These are phyloP conservation scores for Phytophthora tubulina DNA, from an alignment of 352 stramenopile genomes.

Conservation along the genomic window DNA sequence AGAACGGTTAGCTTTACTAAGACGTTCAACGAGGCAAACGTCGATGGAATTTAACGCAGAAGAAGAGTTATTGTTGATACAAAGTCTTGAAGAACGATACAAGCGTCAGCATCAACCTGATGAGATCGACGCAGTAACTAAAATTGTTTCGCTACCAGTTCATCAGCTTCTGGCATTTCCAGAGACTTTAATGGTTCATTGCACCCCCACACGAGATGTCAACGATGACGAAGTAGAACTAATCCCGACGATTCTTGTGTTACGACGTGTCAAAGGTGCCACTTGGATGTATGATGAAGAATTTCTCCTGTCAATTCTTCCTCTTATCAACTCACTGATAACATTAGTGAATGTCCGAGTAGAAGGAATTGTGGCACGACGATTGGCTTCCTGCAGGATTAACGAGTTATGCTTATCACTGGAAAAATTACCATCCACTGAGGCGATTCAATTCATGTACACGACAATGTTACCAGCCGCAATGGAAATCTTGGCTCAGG, in stretches of 20 bases:
- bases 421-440: slow-evolving; percentile 24
- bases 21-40: neutral
- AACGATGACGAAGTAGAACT: slow-evolving; percentile 32
- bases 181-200: slow-evolving; percentile 38
- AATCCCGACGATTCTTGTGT: slow-evolving; percentile 45
- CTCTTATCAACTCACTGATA: slow-evolving; percentile 58
- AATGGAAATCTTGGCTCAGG: slow-evolving; percentile 43
- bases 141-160: neutral
- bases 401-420: slow-evolving; percentile 26
- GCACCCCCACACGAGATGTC: slow-evolving; percentile 43
- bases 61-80: neutral
- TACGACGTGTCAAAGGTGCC: slow-evolving; percentile 56
- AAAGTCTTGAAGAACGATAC: slow-evolving; percentile 21
- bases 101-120: neutral
- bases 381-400: slow-evolving; percentile 40
- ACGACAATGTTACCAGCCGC: slow-evolving; percentile 28
- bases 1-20: slow-evolving; percentile 9
- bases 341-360: slow-evolving; percentile 55
- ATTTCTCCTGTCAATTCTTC: slow-evolving; percentile 55
- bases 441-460: slow-evolving; percentile 35
- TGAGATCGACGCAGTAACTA: neutral
- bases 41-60: neutral
- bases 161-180: slow-evolving; percentile 22
- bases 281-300: slow-evolving; percentile 72
- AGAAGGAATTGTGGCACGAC: slow-evolving; percentile 54